Conservation (phyloP, 2,329 filamentous ascomycete species). For the Cryphonectria japonica region DNA sequence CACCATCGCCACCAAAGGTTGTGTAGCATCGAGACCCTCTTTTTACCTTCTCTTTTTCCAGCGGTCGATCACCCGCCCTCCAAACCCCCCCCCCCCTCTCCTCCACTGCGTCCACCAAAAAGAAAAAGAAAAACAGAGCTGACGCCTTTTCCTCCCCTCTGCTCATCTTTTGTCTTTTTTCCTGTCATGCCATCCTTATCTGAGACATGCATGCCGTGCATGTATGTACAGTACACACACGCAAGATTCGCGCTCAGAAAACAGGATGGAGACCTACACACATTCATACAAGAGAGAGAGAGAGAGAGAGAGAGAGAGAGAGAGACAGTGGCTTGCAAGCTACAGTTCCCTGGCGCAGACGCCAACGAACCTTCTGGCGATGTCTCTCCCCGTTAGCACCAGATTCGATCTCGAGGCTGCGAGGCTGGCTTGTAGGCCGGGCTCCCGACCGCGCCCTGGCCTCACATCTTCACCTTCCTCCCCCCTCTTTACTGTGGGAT, state of each 20-base stretch:
- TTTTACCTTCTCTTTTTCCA: not conserved
- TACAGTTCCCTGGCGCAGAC: not conserved
- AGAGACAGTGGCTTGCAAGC: not conserved
- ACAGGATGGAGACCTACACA: too few species aligned
- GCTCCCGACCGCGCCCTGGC: not conserved
- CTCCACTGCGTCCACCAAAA: too few species aligned
- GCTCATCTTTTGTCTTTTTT: not conserved
- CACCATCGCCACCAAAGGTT: not conserved
- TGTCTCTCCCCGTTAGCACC: not conserved
- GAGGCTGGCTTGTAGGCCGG: not conserved
- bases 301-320: too few species aligned
- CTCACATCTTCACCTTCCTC: not conserved
- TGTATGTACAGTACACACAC: not conserved
- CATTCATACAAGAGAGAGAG: too few species aligned
- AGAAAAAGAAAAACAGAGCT: too few species aligned
- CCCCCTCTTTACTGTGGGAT: not conserved
- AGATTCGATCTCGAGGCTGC: not conserved
- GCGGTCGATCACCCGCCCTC: not conserved
- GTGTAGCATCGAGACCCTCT: slow-evolving; percentile 1
- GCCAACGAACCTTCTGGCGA: not conserved
- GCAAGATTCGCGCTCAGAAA: too few species aligned
- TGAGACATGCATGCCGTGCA: not conserved
- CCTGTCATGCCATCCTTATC: not conserved
- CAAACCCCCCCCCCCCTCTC: too few species aligned
- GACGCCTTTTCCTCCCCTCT: not conserved